Conservation (phyloP, 768 basidiomycete species). For the Pleurotus ostreatus region DNA sequence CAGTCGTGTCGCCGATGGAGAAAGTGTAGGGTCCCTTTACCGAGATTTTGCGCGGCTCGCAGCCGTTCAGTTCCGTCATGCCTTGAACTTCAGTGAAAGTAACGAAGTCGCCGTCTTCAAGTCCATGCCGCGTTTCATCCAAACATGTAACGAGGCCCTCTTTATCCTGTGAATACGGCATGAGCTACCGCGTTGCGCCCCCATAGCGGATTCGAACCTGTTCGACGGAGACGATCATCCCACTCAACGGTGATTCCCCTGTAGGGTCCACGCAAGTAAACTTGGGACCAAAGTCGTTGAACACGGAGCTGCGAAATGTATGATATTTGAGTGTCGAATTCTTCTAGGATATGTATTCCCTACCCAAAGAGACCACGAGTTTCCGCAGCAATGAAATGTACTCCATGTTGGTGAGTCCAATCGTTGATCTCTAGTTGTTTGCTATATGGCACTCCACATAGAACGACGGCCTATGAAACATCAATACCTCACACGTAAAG, state of each 20-base stretch:
- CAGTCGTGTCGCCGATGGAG: conserved; percentile 87
- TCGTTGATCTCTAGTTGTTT: conserved; percentile 95
- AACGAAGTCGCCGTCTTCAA: conserved; percentile 98
- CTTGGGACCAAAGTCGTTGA: conserved; percentile 94
- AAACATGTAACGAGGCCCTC: conserved; percentile 95
- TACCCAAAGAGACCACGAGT: conserved; percentile 95
- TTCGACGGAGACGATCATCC: conserved; percentile 94
- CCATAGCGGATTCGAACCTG: conserved; percentile 46
- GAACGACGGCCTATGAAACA: conserved; percentile 71
- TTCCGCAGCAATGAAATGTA: conserved; percentile 89
- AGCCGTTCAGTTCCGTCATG: conserved; percentile 86
- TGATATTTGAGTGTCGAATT: not conserved
- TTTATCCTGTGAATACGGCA: conserved; percentile 45
- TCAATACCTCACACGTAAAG: conserved; percentile 6
- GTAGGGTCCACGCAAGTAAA: conserved; percentile 97
- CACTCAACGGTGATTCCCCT: conserved; percentile 90
- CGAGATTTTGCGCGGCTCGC: conserved; percentile 86
- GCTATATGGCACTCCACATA: conserved; percentile 70
- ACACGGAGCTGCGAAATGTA: conserved; percentile 60
- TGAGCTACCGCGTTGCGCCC: not conserved
- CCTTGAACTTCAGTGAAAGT: conserved; percentile 96
- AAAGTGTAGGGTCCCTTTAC: conserved; percentile 99
- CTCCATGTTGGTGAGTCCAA: conserved; percentile 86
- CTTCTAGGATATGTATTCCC: conserved; percentile 13
- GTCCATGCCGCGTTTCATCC: conserved; percentile 94